Conservation (phyloP, 306 rosid species). For the Fragaria vesca region DNA sequence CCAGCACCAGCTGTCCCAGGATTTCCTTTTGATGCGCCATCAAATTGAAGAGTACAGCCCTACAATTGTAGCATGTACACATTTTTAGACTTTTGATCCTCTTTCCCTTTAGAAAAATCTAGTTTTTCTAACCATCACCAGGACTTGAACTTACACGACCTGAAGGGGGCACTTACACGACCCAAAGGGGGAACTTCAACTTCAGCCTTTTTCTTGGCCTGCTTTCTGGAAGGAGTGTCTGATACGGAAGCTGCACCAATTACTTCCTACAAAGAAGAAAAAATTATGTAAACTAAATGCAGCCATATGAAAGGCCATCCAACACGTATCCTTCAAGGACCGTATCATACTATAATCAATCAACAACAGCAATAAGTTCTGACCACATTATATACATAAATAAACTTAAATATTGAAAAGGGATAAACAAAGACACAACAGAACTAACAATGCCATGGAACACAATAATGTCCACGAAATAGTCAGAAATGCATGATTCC, state of each 20-base stretch:
- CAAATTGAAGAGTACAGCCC: conserved; percentile 72
- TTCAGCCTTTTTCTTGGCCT: conserved; percentile 40
- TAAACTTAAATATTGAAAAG: background rate
- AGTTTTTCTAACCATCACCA: conserved; percentile 13
- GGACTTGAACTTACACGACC: background rate
- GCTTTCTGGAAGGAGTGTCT: conserved; percentile 43
- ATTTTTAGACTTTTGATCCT: background rate
- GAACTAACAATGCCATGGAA: background rate
- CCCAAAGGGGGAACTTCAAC: conserved; percentile 23
- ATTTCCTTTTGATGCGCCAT: conserved; percentile 91
- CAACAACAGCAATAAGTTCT: background rate
- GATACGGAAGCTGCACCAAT: conserved; percentile 26
- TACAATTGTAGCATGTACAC: conserved; percentile 30
- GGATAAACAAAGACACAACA: background rate
- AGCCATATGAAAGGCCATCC: conserved; percentile 3
- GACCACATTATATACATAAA: background rate
- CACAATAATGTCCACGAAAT: background rate
- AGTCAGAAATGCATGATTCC: background rate
- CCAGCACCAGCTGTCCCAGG: conserved; percentile 97
- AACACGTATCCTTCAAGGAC: background rate
- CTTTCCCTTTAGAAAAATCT: too few relatives aligned
- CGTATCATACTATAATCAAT: too few relatives aligned
- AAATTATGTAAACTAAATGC: background rate
- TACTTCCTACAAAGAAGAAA: conserved; percentile 32
- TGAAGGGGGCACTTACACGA: conserved; percentile 18